Conservation (phyloP, 495 filamentous ascomycete species). For the Penicillium cinerascens region DNA sequence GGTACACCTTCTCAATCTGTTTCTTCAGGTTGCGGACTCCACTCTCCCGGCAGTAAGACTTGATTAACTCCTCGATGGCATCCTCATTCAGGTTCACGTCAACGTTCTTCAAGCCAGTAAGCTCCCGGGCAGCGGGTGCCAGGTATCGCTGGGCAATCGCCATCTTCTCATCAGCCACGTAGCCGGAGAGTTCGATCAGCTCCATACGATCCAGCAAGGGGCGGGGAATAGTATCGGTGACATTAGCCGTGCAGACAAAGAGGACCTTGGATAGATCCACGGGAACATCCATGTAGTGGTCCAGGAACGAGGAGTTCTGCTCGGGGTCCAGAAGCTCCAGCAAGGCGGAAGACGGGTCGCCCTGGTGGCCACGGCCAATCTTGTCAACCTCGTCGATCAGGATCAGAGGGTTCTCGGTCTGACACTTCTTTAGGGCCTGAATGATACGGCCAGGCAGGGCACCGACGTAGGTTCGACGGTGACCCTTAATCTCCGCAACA, state of each 20-base stretch:
- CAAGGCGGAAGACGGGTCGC: conserved; percentile 91
- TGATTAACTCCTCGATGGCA: conserved; percentile 94
- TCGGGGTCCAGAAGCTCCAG: conserved; percentile 95
- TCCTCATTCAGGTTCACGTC: conserved; percentile 78
- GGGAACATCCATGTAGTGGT: conserved; percentile 98
- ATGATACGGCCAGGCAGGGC: conserved; percentile 95
- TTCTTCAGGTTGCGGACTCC: conserved; percentile 98
- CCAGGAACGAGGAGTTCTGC: conserved; percentile 95
- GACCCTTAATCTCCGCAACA: conserved; percentile 99
- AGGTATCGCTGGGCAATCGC: conserved; percentile 94
- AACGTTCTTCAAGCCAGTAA: conserved; percentile 86
- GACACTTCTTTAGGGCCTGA: conserved; percentile 97
- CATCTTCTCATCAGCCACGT: conserved; percentile 98
- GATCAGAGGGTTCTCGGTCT: conserved; percentile 96
- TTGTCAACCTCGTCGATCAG: conserved; percentile 98
- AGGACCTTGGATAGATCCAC: conserved; percentile 97
- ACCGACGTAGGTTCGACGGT: conserved; percentile 94
- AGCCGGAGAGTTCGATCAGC: conserved; percentile 92
- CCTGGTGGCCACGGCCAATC: conserved; percentile 91
- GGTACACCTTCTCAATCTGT: conserved; percentile 98
- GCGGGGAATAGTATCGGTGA: conserved; percentile 96
- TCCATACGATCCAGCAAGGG: conserved; percentile 98
- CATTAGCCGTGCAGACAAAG: conserved; percentile 98
- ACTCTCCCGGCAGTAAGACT: conserved; percentile 95
- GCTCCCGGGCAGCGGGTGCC: conserved; percentile 83